These are phyloP conservation scores for Didymella segeticola DNA, from an alignment of 2,329 filamentous ascomycete genomes.

Conservation along the genomic window DNA sequence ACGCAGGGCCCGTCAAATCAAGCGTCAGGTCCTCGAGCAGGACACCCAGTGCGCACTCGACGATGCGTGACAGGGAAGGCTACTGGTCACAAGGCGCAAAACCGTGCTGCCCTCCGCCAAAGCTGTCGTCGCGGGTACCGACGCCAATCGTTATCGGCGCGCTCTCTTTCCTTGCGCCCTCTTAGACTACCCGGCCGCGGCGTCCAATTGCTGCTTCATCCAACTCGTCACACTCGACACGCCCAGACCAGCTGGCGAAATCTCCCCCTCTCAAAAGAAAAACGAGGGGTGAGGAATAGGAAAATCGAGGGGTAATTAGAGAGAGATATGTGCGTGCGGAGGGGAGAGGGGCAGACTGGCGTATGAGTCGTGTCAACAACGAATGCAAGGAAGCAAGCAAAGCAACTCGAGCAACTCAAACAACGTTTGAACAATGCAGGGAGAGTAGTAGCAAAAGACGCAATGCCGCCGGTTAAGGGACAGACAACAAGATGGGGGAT, in stretches of 20 bases:
- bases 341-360: slow-evolving; percentile 10
- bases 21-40: slow-evolving; percentile 23
- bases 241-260: slow-evolving; percentile 31
- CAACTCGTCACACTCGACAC: slow-evolving; percentile 39
- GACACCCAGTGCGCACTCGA: slow-evolving; percentile 22
- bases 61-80: slow-evolving; percentile 30
- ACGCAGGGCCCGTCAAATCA: slow-evolving; percentile 22
- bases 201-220: slow-evolving; percentile 31
- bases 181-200: slow-evolving; percentile 35
- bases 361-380: slow-evolving; percentile 22
- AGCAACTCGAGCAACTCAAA: too few species aligned
- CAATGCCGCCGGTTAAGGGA: slow-evolving; percentile 23
- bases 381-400: too few species aligned
- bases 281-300: slow-evolving; percentile 25
- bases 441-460: slow-evolving; percentile 22
- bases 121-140: slow-evolving; percentile 16
- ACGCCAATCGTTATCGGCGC: slow-evolving; percentile 34
- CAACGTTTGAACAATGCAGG: slow-evolving; percentile 28
- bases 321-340: slow-evolving; percentile 7
- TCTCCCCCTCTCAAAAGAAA: slow-evolving; percentile 26
- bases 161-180: slow-evolving; percentile 27
- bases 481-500: too few species aligned
- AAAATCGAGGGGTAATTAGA: slow-evolving; percentile 23
- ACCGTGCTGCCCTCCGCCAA: slow-evolving; percentile 14
- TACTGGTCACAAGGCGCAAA: slow-evolving; percentile 38